These are phyloP conservation scores for Globisporangium uncinulatum DNA, from an alignment of 352 stramenopile species.

Conservation along the genomic window DNA sequence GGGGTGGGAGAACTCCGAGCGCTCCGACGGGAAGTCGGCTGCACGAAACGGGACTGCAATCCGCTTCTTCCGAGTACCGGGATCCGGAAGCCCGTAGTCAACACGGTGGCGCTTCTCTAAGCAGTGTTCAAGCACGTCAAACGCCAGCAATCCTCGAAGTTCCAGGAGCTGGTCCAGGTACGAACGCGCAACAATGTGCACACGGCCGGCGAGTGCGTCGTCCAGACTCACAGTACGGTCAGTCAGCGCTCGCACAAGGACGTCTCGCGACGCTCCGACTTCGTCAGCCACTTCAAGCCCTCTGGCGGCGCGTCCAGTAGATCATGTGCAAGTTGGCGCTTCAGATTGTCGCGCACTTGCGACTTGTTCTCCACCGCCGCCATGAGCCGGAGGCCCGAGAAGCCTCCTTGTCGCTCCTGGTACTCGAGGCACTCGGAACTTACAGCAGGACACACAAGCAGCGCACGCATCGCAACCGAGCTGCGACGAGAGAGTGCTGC, in stretches of 20 bases:
- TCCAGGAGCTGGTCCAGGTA: slow-evolving; percentile 46
- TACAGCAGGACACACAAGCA: slow-evolving; percentile 36
- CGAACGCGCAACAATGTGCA: slow-evolving; percentile 9
- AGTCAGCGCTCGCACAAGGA: slow-evolving; percentile 28
- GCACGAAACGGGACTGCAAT: slow-evolving; percentile 86
- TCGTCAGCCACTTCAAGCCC: slow-evolving; percentile 61
- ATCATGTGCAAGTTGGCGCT: slow-evolving; percentile 41
- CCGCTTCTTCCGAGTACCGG: slow-evolving; percentile 39
- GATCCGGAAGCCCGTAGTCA: slow-evolving; percentile 58
- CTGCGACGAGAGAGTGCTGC: slow-evolving; percentile 11
- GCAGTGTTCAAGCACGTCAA: slow-evolving; percentile 73
- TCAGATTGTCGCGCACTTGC: slow-evolving; percentile 16
- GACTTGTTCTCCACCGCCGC: slow-evolving; percentile 14
- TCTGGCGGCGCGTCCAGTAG: slow-evolving; percentile 54
- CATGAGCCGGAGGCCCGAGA: slow-evolving; percentile 37
- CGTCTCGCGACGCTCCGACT: slow-evolving; percentile 4
- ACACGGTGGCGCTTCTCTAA: slow-evolving; percentile 83
- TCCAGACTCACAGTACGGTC: slow-evolving; percentile 25
- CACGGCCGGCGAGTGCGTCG: slow-evolving; percentile 12
- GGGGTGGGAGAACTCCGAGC: slow-evolving; percentile 87
- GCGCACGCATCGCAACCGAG: slow-evolving; percentile 14
- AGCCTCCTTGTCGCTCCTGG: slow-evolving; percentile 24
- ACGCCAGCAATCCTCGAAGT: slow-evolving; percentile 67
- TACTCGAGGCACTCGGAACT: slow-evolving; percentile 33
- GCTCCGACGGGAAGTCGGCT: slow-evolving; percentile 71